A percentile compares a stretch with the other conserved stretches of the same genome.
These are phyloP conservation scores for Gynochthodes officinalis DNA, from an alignment of 257 asterid species.

Conservation along the genomic window DNA sequence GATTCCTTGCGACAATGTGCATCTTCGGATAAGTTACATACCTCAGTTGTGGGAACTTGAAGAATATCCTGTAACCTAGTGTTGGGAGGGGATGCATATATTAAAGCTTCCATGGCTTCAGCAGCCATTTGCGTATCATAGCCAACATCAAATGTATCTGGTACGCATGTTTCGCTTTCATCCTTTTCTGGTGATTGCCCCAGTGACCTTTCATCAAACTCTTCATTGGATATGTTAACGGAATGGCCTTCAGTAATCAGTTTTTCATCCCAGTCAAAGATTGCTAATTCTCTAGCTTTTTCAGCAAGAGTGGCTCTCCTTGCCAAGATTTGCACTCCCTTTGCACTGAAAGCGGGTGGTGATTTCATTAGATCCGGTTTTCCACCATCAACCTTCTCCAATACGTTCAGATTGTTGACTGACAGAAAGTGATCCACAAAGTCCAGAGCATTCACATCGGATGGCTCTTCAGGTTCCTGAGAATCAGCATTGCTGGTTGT, in stretches of 20 bases:
- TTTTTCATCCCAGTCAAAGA: conserved; percentile 62
- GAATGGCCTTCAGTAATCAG: conserved; percentile 28
- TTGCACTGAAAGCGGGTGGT: conserved; percentile 47
- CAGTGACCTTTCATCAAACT: conserved; percentile 27
- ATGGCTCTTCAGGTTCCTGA: conserved; percentile 44
- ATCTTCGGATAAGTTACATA: conserved; percentile 16
- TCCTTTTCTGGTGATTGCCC: conserved; percentile 26
- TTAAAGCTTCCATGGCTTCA: conserved; percentile 84
- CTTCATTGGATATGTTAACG: conserved; percentile 29
- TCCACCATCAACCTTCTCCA: conserved; percentile 25
- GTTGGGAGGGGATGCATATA: conserved; percentile 38
- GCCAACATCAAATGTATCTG: conserved; percentile 49
- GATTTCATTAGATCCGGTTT: conserved; percentile 27
- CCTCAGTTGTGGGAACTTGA: conserved; percentile 30
- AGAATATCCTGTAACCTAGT: conserved; percentile 25
- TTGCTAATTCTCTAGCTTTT: conserved; percentile 26
- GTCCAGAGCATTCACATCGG: conserved; percentile 47
- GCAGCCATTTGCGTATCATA: conserved; percentile 83
- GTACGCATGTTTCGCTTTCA: conserved; percentile 19
- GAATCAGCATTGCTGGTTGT: conserved; percentile 30
- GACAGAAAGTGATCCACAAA: conserved; percentile 68
- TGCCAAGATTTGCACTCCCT: conserved; percentile 60
- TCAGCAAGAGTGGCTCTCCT: conserved; percentile 37
- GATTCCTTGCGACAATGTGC: conserved; percentile 19
- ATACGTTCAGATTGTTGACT: conserved; percentile 31